Evolutionary conservation across 2,329 filamentous ascomycete genomes (phyloP).

Genomic region (Pseudocercospora pini-densiflorae): DNA sequence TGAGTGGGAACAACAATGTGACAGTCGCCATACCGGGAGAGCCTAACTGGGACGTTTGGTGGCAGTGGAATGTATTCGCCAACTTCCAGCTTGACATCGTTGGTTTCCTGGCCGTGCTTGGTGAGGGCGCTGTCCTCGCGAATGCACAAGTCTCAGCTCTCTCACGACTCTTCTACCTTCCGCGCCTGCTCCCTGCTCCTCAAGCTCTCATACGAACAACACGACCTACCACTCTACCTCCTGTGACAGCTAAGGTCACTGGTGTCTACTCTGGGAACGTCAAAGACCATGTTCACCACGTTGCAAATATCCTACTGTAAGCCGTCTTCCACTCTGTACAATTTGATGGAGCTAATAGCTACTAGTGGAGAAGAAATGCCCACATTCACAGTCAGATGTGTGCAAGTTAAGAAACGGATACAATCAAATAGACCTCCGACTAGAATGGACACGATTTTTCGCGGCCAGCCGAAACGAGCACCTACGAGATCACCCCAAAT

Average conservation of each 20-base stretch:
- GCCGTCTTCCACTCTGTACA: slow-evolving; percentile 17
- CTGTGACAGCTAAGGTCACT: slow-evolving; percentile 47
- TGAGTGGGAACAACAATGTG: slow-evolving; percentile 35
- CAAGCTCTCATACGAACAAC: slow-evolving; percentile 55
- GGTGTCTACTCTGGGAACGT: slow-evolving; percentile 55
- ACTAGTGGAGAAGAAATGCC: slow-evolving; percentile 24
- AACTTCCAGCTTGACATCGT: slow-evolving; percentile 60
- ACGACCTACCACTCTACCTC: slow-evolving; percentile 48
- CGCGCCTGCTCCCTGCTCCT: slow-evolving; percentile 56
- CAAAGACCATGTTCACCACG: slow-evolving; percentile 52
- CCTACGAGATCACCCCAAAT: not conserved
- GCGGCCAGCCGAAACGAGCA: slow-evolving; percentile 41
- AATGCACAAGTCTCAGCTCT: slow-evolving; percentile 57
- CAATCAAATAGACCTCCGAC: slow-evolving; percentile 1
- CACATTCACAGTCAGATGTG: slow-evolving; percentile 35
- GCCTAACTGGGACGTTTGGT: slow-evolving; percentile 39
- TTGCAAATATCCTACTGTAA: slow-evolving; percentile 54
- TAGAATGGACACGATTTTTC: slow-evolving; percentile 40
- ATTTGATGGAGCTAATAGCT: slow-evolving; percentile 8
- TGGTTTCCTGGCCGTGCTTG: slow-evolving; percentile 59
- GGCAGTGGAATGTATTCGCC: slow-evolving; percentile 42
- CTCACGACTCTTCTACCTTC: slow-evolving; percentile 55
- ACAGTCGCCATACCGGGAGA: slow-evolving; percentile 33
- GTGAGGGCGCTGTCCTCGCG: slow-evolving; percentile 53
- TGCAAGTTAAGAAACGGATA: slow-evolving; percentile 30